phyloP scores from a whole-genome alignment of 192 early-diverging fungal species.

The Gryganskiella cystojenkinii region DNA sequence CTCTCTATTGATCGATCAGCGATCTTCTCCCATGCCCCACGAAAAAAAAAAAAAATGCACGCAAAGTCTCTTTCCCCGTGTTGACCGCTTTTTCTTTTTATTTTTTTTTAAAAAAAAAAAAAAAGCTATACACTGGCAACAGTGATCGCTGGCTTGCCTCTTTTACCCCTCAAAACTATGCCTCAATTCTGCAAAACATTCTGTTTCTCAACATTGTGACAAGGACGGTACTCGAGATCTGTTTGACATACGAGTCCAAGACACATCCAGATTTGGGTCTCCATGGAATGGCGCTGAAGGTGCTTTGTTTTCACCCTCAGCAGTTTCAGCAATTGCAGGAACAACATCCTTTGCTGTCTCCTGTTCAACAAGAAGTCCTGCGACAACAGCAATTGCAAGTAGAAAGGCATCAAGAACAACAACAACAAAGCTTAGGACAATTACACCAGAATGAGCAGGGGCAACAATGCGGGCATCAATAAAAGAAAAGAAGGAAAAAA shows the following conservation, averaged over 20 bases:
- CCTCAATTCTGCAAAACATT: constrained; percentile 22
- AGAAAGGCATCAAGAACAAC: no score
- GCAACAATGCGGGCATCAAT: no score
- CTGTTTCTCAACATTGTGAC: constrained; percentile 18
- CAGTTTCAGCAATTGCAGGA: no score
- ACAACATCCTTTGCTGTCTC: no score
- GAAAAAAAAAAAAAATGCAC: background rate
- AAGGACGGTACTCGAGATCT: constrained; percentile 2
- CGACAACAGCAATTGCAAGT: no score
- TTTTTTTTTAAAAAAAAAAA: background rate
- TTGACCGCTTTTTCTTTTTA: background rate
- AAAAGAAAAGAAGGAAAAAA: no score
- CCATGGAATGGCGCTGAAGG: constrained; percentile 1
- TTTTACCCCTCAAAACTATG: constrained; percentile 21
- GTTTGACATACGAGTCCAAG: constrained; percentile 8
- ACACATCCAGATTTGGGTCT: constrained; percentile 6
- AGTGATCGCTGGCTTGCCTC: constrained; percentile 10
- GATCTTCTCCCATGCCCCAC: no score
- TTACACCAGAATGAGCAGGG: no score
- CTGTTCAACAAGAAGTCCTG: no score
- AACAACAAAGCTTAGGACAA: no score
- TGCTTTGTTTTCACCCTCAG: background rate
- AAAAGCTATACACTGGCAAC: constrained; percentile 27
- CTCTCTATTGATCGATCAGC: background rate
- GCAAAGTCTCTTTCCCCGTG: background rate